Conservation (phyloP, 768 basidiomycete species). For the Suillus placidus region DNA sequence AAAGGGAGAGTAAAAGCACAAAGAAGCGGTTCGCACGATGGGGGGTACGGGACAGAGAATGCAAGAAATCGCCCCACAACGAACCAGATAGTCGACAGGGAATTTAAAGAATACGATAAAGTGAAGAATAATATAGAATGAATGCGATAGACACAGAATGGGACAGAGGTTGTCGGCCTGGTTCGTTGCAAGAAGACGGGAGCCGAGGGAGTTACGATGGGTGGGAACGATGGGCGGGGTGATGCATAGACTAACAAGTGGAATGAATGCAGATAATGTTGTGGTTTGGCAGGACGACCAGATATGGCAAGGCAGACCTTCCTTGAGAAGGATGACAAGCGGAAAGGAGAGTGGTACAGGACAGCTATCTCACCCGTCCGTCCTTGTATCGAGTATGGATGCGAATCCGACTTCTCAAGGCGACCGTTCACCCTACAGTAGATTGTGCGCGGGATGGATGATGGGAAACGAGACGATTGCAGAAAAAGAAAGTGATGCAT, state of each 20-base stretch:
- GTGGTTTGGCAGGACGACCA: slow-evolving; percentile 26
- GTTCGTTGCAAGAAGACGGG: slow-evolving; percentile 50
- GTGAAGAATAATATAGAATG: slow-evolving; percentile 83
- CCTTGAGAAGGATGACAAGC: slow-evolving; percentile 15
- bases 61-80: slow-evolving; percentile 38
- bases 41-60: slow-evolving; percentile 15
- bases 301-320: slow-evolving; percentile 22
- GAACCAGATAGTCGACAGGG: slow-evolving; percentile 39
- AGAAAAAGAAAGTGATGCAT: slow-evolving; percentile 63
- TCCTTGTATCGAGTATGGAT: slow-evolving; percentile 23
- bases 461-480: slow-evolving; percentile 55
- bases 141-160: slow-evolving; percentile 49
- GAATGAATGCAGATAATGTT: slow-evolving; percentile 46
- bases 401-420: slow-evolving; percentile 11
- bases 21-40: slow-evolving; percentile 15
- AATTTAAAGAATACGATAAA: slow-evolving; percentile 61
- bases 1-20: slow-evolving; percentile 28
- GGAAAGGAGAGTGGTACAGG: slow-evolving; percentile 6
- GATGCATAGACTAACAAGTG: slow-evolving; percentile 58
- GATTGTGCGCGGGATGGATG: slow-evolving; percentile 51
- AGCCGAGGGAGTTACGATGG: slow-evolving; percentile 46
- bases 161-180: slow-evolving; percentile 53
- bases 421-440: slow-evolving; percentile 28
- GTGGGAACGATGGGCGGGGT: slow-evolving; percentile 48
- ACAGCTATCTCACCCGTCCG: slow-evolving; percentile 6